Conservation (phyloP, 306 rosid genomes). For the Glycine latifolia region DNA sequence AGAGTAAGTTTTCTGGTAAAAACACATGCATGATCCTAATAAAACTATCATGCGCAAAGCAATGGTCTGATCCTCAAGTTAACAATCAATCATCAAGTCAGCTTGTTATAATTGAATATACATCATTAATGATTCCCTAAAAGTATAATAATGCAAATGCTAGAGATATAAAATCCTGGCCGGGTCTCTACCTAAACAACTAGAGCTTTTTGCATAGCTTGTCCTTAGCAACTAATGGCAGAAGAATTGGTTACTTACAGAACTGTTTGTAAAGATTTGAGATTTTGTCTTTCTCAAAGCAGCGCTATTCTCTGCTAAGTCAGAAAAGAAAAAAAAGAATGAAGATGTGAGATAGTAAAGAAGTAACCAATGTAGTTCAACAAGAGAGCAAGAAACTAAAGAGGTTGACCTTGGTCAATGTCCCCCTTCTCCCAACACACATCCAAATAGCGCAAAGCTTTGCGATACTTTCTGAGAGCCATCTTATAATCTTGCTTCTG, state of each 20-base stretch:
- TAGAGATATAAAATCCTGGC: slow-evolving; percentile 1
- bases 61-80: background rate
- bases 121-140: background rate
- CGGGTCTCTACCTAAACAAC: background rate
- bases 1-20: background rate
- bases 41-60: background rate
- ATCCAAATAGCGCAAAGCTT: slow-evolving; percentile 67
- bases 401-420: slow-evolving; percentile 58
- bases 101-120: background rate
- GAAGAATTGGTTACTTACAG: slow-evolving; percentile 49
- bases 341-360: slow-evolving; percentile 30
- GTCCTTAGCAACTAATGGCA: background rate
- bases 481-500: slow-evolving; percentile 63
- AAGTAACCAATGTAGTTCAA: background rate
- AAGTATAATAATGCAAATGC: background rate
- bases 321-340: slow-evolving; percentile 14
- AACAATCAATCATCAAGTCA: slow-evolving; percentile 6
- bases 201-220: background rate
- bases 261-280: slow-evolving; percentile 65
- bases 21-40: background rate
- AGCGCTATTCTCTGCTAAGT: slow-evolving; percentile 54
- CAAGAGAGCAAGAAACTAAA: background rate
- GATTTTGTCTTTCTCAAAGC: slow-evolving; percentile 63
- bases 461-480: slow-evolving; percentile 62
- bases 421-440: slow-evolving; percentile 66